phyloP scores from a whole-genome alignment of 306 rosid species.

The Rosa rugosa region DNA sequence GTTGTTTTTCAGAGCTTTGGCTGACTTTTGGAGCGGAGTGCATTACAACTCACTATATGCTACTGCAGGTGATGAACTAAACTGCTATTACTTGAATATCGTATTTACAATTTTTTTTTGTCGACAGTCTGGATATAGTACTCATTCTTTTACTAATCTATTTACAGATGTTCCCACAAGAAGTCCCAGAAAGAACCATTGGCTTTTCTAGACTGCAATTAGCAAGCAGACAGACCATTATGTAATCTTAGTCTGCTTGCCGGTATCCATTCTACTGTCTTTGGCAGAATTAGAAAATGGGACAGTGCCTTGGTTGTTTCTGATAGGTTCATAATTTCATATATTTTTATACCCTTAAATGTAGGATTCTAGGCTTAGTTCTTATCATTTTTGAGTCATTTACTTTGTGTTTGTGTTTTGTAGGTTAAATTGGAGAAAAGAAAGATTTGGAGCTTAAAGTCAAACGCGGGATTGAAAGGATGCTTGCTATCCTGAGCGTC shows the following conservation, averaged over 20 bases:
- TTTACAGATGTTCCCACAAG: slow-evolving; percentile 11
- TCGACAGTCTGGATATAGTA: slow-evolving; percentile 13
- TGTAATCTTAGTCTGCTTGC: not conserved
- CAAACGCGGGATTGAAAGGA: no score
- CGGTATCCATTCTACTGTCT: no score
- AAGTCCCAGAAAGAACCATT: slow-evolving; percentile 58
- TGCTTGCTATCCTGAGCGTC: no score
- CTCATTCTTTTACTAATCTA: slow-evolving; percentile 11
- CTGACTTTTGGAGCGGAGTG: slow-evolving; percentile 98
- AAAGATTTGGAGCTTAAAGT: no score
- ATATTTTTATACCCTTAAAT: no score
- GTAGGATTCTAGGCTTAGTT: no score
- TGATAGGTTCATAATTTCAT: no score
- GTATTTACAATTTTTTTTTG: not conserved
- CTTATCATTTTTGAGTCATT: no score
- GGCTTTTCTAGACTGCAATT: slow-evolving; percentile 71
- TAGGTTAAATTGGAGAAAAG: no score
- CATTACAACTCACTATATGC: slow-evolving; percentile 86
- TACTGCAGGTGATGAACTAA: slow-evolving; percentile 55
- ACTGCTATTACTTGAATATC: not conserved
- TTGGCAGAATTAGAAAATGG: no score
- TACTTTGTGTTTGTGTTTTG: no score
- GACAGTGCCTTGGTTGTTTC: no score
- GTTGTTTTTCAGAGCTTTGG: slow-evolving; percentile 64
- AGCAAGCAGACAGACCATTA: not conserved